These are phyloP conservation scores for Pseudogymnoascus sp. DNA, from an alignment of 2,329 filamentous ascomycete genomes.

Conservation along the genomic window DNA sequence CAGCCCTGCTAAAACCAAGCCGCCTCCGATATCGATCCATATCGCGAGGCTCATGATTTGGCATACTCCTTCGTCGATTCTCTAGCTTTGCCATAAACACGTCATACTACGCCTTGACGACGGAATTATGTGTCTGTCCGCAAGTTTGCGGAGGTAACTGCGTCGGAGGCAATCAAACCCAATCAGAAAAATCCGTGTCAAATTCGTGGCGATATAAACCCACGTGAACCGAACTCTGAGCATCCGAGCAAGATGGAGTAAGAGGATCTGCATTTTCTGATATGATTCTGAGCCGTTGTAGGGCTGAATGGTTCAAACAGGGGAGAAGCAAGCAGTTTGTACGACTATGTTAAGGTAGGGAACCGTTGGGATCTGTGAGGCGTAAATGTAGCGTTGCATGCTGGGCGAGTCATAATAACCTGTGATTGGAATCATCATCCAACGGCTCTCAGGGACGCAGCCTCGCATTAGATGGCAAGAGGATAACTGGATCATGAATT, in stretches of 20 bases:
- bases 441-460: background rate
- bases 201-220: background rate
- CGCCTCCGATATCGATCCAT: background rate
- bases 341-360: background rate
- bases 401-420: background rate
- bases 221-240: background rate
- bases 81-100: background rate
- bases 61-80: background rate
- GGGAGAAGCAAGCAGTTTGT: background rate
- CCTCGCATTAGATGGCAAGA: background rate
- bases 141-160: background rate
- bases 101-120: background rate
- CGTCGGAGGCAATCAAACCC: background rate
- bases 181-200: background rate
- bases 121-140: background rate
- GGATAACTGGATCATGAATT: constrained; percentile 8
- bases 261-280: background rate
- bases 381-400: constrained; percentile 6
- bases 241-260: background rate
- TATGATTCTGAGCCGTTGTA: background rate
- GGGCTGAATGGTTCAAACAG: background rate
- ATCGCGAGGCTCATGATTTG: constrained; percentile 5
- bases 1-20: background rate
- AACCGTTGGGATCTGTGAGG: constrained; percentile 8
- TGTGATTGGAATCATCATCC: background rate